Percentiles rank a stretch among this genome's conserved stretches.
Evolutionary conservation across 148 eudicot genomes (phyloP).

Genomic region (Bassia scoparia): DNA sequence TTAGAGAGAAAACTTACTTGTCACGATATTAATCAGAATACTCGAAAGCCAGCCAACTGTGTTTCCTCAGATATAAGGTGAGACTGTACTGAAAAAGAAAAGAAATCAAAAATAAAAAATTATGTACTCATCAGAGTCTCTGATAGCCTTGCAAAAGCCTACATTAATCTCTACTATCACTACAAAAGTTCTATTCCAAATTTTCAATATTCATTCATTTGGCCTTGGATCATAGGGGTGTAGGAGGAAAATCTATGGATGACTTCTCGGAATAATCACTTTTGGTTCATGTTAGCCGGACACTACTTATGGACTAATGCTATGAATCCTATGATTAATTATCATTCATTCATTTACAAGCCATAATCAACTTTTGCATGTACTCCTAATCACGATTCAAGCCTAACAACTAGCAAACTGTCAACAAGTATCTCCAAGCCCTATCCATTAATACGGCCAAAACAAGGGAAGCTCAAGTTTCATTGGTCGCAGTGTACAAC

Average conservation of each 20-base stretch:
- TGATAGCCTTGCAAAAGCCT: neutral
- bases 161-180: neutral
- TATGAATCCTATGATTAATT: too few species aligned
- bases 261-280: too few species aligned
- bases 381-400: neutral
- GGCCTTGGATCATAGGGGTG: too few species aligned
- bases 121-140: constrained; percentile 12
- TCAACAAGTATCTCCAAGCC: neutral
- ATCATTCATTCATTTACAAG: too few species aligned
- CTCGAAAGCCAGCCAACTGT: constrained; percentile 75
- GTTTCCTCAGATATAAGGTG: constrained; percentile 87
- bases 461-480: neutral
- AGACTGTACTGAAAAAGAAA: constrained; percentile 71
- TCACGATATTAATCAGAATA: constrained; percentile 59
- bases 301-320: too few species aligned
- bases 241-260: too few species aligned
- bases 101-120: constrained; percentile 4
- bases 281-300: too few species aligned
- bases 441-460: neutral
- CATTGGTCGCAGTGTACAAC: neutral
- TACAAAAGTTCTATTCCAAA: constrained; percentile 1
- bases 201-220: neutral
- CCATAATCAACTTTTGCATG: too few species aligned
- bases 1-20: constrained; percentile 63
- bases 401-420: neutral